Percentiles rank a stretch among this genome's conserved stretches.
phyloP scores from a whole-genome alignment of 495 filamentous ascomycete genomes.

The Articulospora tetracladia region DNA sequence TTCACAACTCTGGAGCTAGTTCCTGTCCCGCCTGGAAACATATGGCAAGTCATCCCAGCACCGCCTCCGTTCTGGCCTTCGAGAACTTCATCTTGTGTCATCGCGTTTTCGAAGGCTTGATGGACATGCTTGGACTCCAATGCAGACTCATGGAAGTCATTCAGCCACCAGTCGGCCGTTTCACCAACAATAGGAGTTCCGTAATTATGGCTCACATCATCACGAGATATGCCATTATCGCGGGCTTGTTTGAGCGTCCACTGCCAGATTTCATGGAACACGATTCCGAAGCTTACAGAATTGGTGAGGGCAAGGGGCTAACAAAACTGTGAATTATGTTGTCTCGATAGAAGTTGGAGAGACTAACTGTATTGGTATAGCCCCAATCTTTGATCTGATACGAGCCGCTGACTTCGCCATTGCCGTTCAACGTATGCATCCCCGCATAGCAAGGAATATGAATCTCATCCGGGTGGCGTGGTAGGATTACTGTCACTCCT shows the following conservation, averaged over 20 bases:
- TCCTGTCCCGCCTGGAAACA: constrained; percentile 26
- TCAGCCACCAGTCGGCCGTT: constrained; percentile 26
- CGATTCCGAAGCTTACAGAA: constrained; percentile 23
- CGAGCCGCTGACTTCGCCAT: constrained; percentile 24
- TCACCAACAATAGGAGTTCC: constrained; percentile 25
- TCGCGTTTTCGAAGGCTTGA: constrained; percentile 18
- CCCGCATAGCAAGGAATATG: constrained; percentile 25
- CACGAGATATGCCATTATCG: constrained; percentile 8
- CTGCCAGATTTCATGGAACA: constrained; percentile 22
- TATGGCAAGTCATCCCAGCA: constrained; percentile 27
- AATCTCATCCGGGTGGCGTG: constrained; percentile 24
- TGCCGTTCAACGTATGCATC: constrained; percentile 25
- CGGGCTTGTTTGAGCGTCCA: constrained; percentile 15
- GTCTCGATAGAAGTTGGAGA: neutral
- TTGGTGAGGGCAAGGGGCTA: constrained; percentile 28
- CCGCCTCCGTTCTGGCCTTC: constrained; percentile 27
- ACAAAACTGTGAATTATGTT: neutral
- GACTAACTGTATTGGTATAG: constrained; percentile 24
- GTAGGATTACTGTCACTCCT: constrained; percentile 27
- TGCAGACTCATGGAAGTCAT: constrained; percentile 22
- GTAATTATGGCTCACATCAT: constrained; percentile 20
- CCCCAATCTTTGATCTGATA: constrained; percentile 27
- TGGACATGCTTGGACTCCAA: constrained; percentile 14
- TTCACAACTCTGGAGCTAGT: constrained; percentile 25
- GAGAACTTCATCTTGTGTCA: constrained; percentile 19